Conservation (phyloP, 192 early-diverging fungal genomes). For the Podochytrium sp. region DNA sequence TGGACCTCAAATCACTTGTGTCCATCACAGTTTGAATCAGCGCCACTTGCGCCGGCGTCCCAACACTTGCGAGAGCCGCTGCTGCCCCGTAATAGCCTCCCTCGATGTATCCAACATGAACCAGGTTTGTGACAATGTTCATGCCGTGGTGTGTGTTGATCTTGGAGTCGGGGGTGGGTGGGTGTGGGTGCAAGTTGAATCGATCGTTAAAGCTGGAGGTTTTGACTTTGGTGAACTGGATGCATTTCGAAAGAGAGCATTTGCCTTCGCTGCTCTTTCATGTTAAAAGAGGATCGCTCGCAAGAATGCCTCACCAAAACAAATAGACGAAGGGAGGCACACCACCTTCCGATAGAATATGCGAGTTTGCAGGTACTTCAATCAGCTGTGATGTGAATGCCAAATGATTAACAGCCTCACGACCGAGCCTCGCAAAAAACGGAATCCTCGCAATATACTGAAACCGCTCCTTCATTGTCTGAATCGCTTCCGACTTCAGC, state of each 20-base stretch:
- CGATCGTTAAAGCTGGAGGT: not conserved
- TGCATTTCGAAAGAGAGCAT: not conserved
- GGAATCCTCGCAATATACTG: not conserved
- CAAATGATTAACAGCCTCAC: not conserved
- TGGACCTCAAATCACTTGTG: not conserved
- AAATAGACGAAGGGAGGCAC: not conserved
- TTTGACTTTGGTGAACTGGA: constrained; percentile 4
- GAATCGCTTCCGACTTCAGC: not conserved
- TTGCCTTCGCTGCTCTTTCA: not conserved
- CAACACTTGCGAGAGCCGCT: not conserved
- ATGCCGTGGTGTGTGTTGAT: not conserved
- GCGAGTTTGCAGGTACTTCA: not conserved
- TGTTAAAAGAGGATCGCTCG: not conserved
- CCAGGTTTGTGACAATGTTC: not conserved
- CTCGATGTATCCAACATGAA: not conserved
- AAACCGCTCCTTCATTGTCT: not conserved
- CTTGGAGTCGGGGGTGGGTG: not conserved
- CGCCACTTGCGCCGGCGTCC: constrained; percentile 5
- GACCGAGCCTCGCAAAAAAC: not conserved
- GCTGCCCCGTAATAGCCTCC: not conserved
- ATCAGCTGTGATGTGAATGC: not conserved
- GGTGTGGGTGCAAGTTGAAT: not conserved
- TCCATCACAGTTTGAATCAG: not conserved
- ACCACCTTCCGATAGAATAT: constrained; percentile 11
- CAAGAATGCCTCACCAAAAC: constrained; percentile 1